Conservation (phyloP, 371 early-diverging fungal species). For the Rhizopus microsporus region DNA sequence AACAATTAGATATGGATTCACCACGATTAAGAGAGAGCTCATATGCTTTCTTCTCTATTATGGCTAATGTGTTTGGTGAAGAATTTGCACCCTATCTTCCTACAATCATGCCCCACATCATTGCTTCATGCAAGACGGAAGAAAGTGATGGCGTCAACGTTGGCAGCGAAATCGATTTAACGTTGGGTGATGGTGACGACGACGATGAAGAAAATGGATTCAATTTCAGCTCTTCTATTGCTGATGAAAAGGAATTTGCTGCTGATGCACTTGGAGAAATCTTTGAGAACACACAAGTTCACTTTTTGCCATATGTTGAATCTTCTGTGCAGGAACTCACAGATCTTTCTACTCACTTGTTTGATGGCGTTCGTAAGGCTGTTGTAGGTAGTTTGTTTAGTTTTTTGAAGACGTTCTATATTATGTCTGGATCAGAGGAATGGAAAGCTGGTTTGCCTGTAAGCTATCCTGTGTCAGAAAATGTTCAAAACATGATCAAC, state of each 20-base stretch:
- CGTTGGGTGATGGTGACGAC: slow-evolving; percentile 40
- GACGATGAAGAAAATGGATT: slow-evolving; percentile 63
- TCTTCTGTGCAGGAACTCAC: slow-evolving; percentile 64
- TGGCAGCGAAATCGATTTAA: slow-evolving; percentile 51
- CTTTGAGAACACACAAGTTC: slow-evolving; percentile 72
- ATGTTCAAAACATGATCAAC: slow-evolving; percentile 69
- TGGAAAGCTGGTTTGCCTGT: slow-evolving; percentile 79
- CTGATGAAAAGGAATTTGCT: slow-evolving; percentile 92
- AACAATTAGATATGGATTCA: slow-evolving; percentile 73
- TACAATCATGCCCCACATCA: slow-evolving; percentile 74
- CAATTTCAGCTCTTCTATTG: slow-evolving; percentile 79
- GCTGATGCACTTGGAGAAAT: slow-evolving; percentile 85
- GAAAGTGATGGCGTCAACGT: slow-evolving; percentile 59
- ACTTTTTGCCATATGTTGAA: slow-evolving; percentile 88
- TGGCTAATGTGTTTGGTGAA: slow-evolving; percentile 80
- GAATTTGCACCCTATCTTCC: slow-evolving; percentile 81
- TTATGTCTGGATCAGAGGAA: slow-evolving; percentile 60
- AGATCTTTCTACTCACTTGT: slow-evolving; percentile 66
- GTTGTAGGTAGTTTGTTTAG: slow-evolving; percentile 69
- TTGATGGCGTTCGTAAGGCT: slow-evolving; percentile 84
- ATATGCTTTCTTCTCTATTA: slow-evolving; percentile 83
- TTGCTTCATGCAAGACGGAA: slow-evolving; percentile 73
- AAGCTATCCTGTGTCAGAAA: slow-evolving; percentile 69
- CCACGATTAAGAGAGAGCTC: slow-evolving; percentile 82
- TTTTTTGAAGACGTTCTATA: slow-evolving; percentile 77